Conservation (phyloP, 139 green algal genomes). For the Tetratostichococcus sp. region DNA sequence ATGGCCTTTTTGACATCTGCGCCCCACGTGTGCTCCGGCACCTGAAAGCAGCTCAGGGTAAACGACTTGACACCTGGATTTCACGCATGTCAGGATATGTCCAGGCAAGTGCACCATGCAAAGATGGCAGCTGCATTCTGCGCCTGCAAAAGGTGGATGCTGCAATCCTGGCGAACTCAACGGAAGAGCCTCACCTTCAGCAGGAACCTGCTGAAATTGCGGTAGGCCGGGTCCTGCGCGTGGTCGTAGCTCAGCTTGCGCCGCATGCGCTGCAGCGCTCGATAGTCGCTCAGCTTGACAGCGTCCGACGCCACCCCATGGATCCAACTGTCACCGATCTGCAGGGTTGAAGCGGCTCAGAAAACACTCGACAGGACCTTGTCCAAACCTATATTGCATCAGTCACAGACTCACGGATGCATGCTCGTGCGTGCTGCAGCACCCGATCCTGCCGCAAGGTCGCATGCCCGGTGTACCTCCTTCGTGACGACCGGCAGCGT, state of each 20-base stretch:
- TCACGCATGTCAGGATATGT: no score
- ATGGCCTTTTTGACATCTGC: slow-evolving; percentile 36
- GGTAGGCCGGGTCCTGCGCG: slow-evolving; percentile 28
- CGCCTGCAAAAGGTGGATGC: no score
- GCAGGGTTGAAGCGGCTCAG: background rate
- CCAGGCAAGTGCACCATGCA: no score
- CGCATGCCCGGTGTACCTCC: background rate
- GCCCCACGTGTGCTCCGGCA: slow-evolving; percentile 66
- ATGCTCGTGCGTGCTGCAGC: no score
- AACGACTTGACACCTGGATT: no score
- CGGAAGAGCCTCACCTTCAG: slow-evolving; percentile 40
- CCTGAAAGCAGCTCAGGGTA: no score
- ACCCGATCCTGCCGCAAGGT: no score
- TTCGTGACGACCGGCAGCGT: slow-evolving; percentile 10
- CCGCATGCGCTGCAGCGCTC: slow-evolving; percentile 36
- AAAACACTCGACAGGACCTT: no score
- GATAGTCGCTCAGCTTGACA: slow-evolving; percentile 35
- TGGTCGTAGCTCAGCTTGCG: background rate
- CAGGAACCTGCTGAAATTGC: slow-evolving; percentile 42
- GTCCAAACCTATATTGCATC: no score
- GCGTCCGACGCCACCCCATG: slow-evolving; percentile 45
- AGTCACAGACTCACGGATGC: background rate
- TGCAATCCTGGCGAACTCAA: no score
- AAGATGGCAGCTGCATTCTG: no score
- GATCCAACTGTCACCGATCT: slow-evolving; percentile 67